phyloP scores from a whole-genome alignment of 2,329 filamentous ascomycete species.

The Graphiopsis chlorocephala region DNA sequence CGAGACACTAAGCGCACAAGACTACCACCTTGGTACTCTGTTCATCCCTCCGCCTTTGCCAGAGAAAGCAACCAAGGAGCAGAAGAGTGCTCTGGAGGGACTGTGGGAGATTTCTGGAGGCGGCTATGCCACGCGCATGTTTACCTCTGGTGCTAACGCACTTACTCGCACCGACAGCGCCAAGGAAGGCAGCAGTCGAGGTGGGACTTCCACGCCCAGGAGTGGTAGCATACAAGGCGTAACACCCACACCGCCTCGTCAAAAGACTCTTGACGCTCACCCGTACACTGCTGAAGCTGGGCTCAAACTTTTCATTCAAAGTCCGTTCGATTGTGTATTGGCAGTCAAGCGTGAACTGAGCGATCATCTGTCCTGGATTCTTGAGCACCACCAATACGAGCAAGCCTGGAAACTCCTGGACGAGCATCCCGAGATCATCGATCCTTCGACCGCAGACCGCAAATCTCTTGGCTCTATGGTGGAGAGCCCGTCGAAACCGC shows the following conservation, averaged over 20 bases:
- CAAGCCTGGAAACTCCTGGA: conserved; percentile 88
- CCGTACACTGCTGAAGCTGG: conserved; percentile 55
- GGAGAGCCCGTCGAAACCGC: conserved; percentile 44
- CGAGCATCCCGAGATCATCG: conserved; percentile 72
- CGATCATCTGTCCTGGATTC: conserved; percentile 82
- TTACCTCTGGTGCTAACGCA: conserved; percentile 81
- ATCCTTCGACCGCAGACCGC: conserved; percentile 37
- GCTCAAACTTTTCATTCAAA: conserved; percentile 88
- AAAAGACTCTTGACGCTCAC: conserved; percentile 36
- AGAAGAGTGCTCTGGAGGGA: conserved; percentile 75
- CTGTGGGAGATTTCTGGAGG: conserved; percentile 78
- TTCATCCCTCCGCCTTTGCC: conserved; percentile 68
- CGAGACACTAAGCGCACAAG: conserved; percentile 78
- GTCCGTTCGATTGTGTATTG: conserved; percentile 93
- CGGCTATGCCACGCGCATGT: conserved; percentile 80
- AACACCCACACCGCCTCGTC: conserved; percentile 26
- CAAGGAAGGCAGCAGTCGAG: conserved; percentile 34
- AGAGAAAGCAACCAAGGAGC: conserved; percentile 54
- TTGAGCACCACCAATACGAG: conserved; percentile 77
- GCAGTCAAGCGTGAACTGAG: conserved; percentile 81
- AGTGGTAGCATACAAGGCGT: conserved; percentile 35
- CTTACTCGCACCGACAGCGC: conserved; percentile 43
- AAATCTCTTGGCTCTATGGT: conserved; percentile 36
- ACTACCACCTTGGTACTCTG: conserved; percentile 86
- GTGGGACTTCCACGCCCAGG: conserved; percentile 34